Percentiles rank a stretch among this genome's conserved stretches.
Evolutionary conservation across 2,329 filamentous ascomycete genomes (phyloP).

Genomic region (Thelonectria blattea): DNA sequence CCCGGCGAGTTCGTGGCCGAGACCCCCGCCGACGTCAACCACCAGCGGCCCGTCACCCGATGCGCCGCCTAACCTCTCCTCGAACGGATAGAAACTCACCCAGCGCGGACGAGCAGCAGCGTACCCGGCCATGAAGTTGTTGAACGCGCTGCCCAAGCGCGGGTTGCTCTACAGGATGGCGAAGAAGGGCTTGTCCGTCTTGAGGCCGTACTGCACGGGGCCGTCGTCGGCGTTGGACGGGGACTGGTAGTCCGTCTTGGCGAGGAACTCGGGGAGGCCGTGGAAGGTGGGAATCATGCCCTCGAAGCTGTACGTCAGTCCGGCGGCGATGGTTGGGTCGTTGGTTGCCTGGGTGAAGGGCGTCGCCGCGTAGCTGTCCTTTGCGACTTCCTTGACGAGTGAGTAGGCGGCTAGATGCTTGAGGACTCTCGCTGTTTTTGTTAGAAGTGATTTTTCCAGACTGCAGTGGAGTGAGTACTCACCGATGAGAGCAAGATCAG

Average conservation of each 20-base stretch:
- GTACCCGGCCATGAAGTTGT: constrained; percentile 44
- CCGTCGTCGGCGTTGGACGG: constrained; percentile 37
- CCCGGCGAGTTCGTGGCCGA: constrained; percentile 20
- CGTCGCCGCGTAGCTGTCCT: constrained; percentile 9
- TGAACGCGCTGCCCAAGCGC: constrained; percentile 40
- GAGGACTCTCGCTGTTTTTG: constrained; percentile 11
- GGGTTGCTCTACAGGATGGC: constrained; percentile 40
- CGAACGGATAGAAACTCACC: constrained; percentile 34
- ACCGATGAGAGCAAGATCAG: constrained; percentile 19
- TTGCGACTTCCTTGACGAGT: constrained; percentile 18
- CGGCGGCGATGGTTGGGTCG: constrained; percentile 19
- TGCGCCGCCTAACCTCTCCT: constrained; percentile 15
- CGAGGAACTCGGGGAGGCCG: constrained; percentile 43
- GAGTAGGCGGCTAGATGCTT: constrained; percentile 22
- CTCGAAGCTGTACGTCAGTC: constrained; percentile 29
- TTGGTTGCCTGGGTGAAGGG: constrained; percentile 21
- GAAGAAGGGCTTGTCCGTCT: constrained; percentile 42
- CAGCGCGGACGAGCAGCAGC: constrained; percentile 43
- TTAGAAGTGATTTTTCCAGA: neutral
- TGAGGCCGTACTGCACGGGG: constrained; percentile 24
- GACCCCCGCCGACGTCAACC: constrained; percentile 22
- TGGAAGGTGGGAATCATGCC: constrained; percentile 30
- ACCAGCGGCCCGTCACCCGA: constrained; percentile 10
- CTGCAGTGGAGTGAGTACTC: neutral
- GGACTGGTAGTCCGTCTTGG: constrained; percentile 42